Evolutionary conservation across 2,329 filamentous ascomycete species (phyloP).

Genomic region (Piedraia hortae): DNA sequence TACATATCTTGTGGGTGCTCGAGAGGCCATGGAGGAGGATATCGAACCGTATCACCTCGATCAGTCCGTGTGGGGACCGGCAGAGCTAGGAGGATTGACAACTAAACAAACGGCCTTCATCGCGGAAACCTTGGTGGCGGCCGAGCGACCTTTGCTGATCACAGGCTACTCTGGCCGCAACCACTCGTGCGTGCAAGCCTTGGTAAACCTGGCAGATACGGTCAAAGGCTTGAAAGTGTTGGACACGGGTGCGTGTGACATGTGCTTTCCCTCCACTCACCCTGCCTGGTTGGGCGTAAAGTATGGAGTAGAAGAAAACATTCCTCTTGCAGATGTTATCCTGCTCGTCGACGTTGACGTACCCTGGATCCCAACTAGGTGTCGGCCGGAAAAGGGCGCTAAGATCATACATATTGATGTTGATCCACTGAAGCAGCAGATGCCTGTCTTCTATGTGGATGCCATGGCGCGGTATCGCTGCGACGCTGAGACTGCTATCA

Average conservation of each 20-base stretch:
- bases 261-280: constrained; percentile 53
- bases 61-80: constrained; percentile 41
- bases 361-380: constrained; percentile 69
- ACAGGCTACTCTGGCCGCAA: constrained; percentile 48
- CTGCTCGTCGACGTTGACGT: constrained; percentile 72
- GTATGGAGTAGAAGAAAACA: constrained; percentile 45
- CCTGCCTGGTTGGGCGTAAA: constrained; percentile 31
- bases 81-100: constrained; percentile 37
- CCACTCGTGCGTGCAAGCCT: constrained; percentile 28
- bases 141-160: constrained; percentile 38
- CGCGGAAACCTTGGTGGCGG: constrained; percentile 32
- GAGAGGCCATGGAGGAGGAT: constrained; percentile 69
- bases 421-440: constrained; percentile 36
- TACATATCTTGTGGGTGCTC: constrained; percentile 49
- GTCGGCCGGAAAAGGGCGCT: constrained; percentile 26
- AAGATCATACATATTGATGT: constrained; percentile 38
- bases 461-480: constrained; percentile 24
- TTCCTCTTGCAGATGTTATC: constrained; percentile 57
- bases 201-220: constrained; percentile 39
- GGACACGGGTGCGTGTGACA: constrained; percentile 51
- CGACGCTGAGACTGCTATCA: constrained; percentile 28
- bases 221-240: constrained; percentile 43
- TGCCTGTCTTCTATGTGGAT: constrained; percentile 30
- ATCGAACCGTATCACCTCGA: constrained; percentile 43
- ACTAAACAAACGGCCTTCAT: constrained; percentile 28